Evolutionary conservation across 2,329 filamentous ascomycete genomes (phyloP).

Genomic region (Penicillium brasilianum): DNA sequence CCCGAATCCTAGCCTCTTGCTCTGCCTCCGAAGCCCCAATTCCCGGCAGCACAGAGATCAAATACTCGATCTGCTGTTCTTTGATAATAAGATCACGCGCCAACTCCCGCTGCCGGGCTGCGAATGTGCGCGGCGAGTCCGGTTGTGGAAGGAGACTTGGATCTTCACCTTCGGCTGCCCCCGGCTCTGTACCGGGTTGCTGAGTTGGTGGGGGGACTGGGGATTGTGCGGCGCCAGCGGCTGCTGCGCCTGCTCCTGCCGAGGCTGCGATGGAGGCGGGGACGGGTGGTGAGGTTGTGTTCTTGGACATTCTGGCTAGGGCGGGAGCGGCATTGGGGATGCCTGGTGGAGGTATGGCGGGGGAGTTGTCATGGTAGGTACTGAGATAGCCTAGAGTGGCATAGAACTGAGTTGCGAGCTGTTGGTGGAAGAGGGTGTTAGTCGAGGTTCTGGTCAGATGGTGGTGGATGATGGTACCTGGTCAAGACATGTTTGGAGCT

Average conservation of each 20-base stretch:
- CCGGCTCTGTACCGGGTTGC: conserved; percentile 22
- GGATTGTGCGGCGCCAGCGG: conserved; percentile 24
- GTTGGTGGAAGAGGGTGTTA: conserved; percentile 8
- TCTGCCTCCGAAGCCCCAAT: conserved; percentile 51
- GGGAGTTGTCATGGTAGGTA: conserved; percentile 52
- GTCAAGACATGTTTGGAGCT: conserved; percentile 57
- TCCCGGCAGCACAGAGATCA: conserved; percentile 53
- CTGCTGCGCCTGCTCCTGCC: conserved; percentile 21
- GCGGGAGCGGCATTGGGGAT: conserved; percentile 42
- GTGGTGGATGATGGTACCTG: conserved; percentile 41
- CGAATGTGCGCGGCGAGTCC: conserved; percentile 50
- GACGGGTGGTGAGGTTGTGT: conserved; percentile 42
- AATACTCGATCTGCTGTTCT: conserved; percentile 57
- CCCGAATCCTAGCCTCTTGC: conserved; percentile 51
- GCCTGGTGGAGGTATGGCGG: conserved; percentile 40
- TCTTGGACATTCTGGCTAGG: conserved; percentile 50
- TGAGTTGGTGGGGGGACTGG: conserved; percentile 33
- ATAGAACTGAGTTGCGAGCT: conserved; percentile 59
- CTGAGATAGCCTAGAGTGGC: conserved; percentile 55
- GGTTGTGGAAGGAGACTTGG: conserved; percentile 44
- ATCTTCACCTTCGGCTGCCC: conserved; percentile 30
- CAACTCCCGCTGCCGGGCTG: conserved; percentile 51
- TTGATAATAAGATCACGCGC: conserved; percentile 57
- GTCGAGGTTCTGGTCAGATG: not conserved
- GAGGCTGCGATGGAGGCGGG: conserved; percentile 34